These are phyloP conservation scores for Microcos paniculata DNA, from an alignment of 345 rosid species.

Conservation along the genomic window DNA sequence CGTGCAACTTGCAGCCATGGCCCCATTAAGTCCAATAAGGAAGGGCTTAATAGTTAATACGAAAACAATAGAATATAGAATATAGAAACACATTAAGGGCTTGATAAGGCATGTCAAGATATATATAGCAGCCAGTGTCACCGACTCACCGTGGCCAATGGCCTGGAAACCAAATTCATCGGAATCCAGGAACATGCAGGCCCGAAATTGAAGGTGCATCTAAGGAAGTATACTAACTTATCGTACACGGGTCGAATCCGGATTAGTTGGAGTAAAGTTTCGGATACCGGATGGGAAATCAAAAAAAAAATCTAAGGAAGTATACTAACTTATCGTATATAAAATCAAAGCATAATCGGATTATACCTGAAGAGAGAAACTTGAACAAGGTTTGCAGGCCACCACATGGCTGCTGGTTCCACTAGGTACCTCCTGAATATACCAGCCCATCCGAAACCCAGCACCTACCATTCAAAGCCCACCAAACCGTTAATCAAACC, in stretches of 20 bases:
- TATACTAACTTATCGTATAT: too few relatives aligned
- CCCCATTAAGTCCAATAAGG: background rate
- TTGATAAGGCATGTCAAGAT: background rate
- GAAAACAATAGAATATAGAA: too few relatives aligned
- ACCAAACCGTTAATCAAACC: conserved; percentile 14
- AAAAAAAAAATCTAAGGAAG: too few relatives aligned
- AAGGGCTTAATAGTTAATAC: background rate
- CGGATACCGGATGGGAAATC: too few relatives aligned
- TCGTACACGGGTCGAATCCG: too few relatives aligned
- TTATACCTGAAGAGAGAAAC: conserved; percentile 95
- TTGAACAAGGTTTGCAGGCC: conserved; percentile 99
- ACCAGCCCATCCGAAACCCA: conserved; percentile 99
- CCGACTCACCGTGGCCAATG: background rate
- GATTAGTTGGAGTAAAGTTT: too few relatives aligned
- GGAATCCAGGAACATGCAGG: background rate
- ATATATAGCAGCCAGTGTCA: background rate
- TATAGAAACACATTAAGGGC: background rate
- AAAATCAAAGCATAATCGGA: background rate
- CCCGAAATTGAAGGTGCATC: background rate
- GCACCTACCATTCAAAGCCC: conserved; percentile 66
- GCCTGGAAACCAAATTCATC: background rate
- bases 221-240: background rate
- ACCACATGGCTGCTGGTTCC: conserved; percentile 99
- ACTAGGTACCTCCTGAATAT: conserved; percentile 82
- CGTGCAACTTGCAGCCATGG: background rate